A percentile compares a stretch with the other conserved stretches of the same genome.
Conservation (phyloP, 2,329 filamentous ascomycete genomes). For the Aspergillus novofumigatus region DNA sequence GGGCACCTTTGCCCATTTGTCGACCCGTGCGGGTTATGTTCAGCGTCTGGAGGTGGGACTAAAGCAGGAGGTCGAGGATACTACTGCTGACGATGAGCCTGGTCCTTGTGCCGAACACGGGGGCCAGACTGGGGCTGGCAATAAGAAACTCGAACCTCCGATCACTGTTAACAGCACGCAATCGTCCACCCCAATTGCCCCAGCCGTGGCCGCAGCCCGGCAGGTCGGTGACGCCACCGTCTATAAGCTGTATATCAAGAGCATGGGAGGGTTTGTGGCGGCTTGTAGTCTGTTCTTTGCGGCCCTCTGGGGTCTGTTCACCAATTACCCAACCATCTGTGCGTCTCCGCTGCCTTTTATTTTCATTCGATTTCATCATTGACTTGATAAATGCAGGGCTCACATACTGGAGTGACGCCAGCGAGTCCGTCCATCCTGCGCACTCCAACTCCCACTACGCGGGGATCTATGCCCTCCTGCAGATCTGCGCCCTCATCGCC, state of each 20-base stretch:
- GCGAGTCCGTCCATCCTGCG: constrained; percentile 8
- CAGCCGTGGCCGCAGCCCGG: constrained; percentile 28
- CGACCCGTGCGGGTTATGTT: constrained; percentile 1
- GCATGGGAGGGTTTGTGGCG: constrained; percentile 16
- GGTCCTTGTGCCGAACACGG: neutral
- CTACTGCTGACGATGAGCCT: constrained; percentile 9
- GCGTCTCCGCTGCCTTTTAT: constrained; percentile 8
- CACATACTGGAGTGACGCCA: constrained; percentile 22
- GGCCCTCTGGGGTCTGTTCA: constrained; percentile 21
- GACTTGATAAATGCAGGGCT: neutral
- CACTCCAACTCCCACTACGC: constrained; percentile 21
- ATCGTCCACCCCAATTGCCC: neutral
- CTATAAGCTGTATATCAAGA: constrained; percentile 19
- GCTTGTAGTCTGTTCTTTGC: constrained; percentile 14
- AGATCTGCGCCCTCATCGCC: constrained; percentile 20
- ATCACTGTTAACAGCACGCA: neutral
- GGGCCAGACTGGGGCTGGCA: neutral
- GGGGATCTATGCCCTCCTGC: constrained; percentile 24
- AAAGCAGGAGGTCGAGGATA: neutral
- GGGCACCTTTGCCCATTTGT: constrained; percentile 1
- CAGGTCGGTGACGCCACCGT: constrained; percentile 26
- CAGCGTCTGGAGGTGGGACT: neutral
- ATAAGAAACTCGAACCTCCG: neutral
- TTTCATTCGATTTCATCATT: neutral
- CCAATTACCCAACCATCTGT: constrained; percentile 25